Evolutionary conservation across 108 stramenopile genomes (phyloP), one percentile per base, ranked within the genome.

Genomic region (Stephanodiscus minutulus): DNA sequence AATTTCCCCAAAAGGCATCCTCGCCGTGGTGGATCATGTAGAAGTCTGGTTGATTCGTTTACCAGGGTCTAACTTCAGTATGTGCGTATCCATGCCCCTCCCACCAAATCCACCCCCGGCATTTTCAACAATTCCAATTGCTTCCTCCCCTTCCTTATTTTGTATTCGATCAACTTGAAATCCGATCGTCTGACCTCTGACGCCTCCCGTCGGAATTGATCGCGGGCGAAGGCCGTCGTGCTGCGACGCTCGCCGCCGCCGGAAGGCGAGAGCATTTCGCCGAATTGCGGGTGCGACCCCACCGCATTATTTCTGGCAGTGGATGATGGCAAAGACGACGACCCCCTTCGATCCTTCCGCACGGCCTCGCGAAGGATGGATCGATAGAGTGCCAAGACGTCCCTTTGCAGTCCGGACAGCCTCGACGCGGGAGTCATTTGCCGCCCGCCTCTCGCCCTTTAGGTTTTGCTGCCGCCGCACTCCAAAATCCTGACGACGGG

Each of bases 381-480:
- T 61, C 92, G 68, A 66, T 94, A 94, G 41, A 94, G 72, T 3
- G 75, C 57, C 24, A 94, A 59, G 0, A 94, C 88, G 50, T 94
- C 90, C 67, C 84, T 89, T 70, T 94, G 92, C n/a, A 94, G 37
- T 24, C 92, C 92, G 12, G 89, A 90, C 8, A 89, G 70, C 25
- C 57, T 18, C 28, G 57, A 31, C 28, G 15, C 36, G 54, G 54
- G 50, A 56, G 28, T 28, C 27, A 28, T 25, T 56, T n/a, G n/a
- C n/a, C n/a, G 39, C 39, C 39, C 39, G 7, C 39, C 39, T 4
- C 39, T 1, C 9, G 39, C 9, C 39, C 1, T 8, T 39, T 39
- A 39, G 8, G 3, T 39, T 1, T 39, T 0, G 39, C 8, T 9
- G 39, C 39, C 39, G 39, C 39, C 39, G 39, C 39, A 39, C 39